phyloP scores from a whole-genome alignment of 352 stramenopile genomes.

The Pythium monospermum region DNA sequence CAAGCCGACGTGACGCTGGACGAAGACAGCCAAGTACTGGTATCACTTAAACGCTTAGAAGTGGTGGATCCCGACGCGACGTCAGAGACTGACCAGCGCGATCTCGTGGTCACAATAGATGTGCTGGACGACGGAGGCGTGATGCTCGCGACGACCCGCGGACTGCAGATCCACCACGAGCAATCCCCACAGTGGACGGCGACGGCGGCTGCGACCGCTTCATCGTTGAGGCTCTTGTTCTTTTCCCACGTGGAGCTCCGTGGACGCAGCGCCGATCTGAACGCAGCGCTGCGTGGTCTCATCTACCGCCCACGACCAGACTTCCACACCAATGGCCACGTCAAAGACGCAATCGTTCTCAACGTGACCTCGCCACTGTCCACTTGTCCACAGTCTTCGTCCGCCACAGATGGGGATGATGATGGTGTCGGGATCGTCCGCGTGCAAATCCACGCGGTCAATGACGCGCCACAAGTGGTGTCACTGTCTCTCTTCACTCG shows the following conservation, averaged over 20 bases:
- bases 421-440: not conserved
- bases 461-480: slow-evolving; percentile 1
- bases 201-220: not conserved
- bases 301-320: slow-evolving; percentile 46
- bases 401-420: not conserved
- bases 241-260: slow-evolving; percentile 29
- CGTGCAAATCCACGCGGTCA: not conserved
- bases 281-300: slow-evolving; percentile 41
- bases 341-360: slow-evolving; percentile 32
- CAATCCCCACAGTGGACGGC: slow-evolving; percentile 8
- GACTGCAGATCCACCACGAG: slow-evolving; percentile 25
- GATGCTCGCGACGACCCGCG: slow-evolving; percentile 41
- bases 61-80: slow-evolving; percentile 2
- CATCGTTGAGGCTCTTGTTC: slow-evolving; percentile 37
- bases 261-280: slow-evolving; percentile 37
- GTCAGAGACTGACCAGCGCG: slow-evolving; percentile 14
- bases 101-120: slow-evolving; percentile 30
- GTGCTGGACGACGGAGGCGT: slow-evolving; percentile 39
- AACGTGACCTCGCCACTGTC: not conserved
- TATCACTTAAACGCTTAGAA: slow-evolving; percentile 34
- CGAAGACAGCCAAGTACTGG: slow-evolving; percentile 41
- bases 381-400: not conserved
- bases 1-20: slow-evolving; percentile 22
- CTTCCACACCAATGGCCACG: slow-evolving; percentile 42
- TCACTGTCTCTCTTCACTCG: too few species aligned